Evolutionary conservation across 108 stramenopile genomes (phyloP).

Genomic region (Hondaea fermentalgiana): DNA sequence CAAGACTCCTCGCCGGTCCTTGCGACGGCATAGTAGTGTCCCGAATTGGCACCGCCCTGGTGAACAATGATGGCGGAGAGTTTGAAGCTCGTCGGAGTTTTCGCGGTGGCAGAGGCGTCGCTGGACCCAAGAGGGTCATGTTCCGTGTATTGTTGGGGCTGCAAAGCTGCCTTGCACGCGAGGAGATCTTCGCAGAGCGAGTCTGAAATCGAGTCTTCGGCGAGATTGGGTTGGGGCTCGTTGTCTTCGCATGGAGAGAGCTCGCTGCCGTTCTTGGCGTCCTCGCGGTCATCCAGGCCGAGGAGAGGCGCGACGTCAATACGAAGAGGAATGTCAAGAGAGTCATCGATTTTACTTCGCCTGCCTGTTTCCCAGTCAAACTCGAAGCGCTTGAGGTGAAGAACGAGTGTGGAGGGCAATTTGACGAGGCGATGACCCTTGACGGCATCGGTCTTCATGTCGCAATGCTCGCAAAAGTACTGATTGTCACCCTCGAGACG

Average conservation of each 20-base stretch:
- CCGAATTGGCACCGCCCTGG: not conserved
- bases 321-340: not conserved
- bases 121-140: not conserved
- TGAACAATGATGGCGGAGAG: not conserved
- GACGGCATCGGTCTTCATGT: slow-evolving; percentile 34
- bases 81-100: not conserved
- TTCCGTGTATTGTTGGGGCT: not conserved
- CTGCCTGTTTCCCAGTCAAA: slow-evolving; percentile 30
- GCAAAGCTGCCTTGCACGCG: not conserved
- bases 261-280: not conserved
- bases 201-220: slow-evolving; percentile 7
- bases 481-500: slow-evolving; percentile 51
- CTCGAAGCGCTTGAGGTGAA: slow-evolving; percentile 52
- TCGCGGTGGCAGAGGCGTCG: not conserved
- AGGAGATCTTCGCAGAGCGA: not conserved
- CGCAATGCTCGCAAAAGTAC: slow-evolving; percentile 36
- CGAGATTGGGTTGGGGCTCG: not conserved
- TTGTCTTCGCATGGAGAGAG: not conserved
- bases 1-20: not conserved
- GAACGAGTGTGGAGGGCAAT: slow-evolving; percentile 39
- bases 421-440: slow-evolving; percentile 39
- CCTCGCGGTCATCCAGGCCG: not conserved
- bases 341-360: not conserved
- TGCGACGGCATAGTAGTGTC: not conserved
- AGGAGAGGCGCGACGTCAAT: not conserved